These are phyloP conservation scores for Metschnikowia kofuensis DNA, from an alignment of 805 yeast genomes.

Conservation along the genomic window DNA sequence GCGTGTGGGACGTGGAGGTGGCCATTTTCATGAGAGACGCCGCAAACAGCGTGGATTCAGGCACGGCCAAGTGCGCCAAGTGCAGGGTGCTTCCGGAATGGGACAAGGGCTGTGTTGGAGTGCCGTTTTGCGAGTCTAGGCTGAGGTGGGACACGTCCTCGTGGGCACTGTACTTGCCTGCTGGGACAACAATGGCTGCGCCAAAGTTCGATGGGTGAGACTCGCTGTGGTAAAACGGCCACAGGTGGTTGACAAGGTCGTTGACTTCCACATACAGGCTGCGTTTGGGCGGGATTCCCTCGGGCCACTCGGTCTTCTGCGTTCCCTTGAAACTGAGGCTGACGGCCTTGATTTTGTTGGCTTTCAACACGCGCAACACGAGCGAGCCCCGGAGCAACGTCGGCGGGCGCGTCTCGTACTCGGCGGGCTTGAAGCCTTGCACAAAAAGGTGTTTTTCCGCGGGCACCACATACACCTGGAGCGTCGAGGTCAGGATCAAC, in stretches of 20 bases:
- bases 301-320: slow-evolving; percentile 92
- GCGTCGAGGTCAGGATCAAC: slow-evolving; percentile 55
- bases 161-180: neutral
- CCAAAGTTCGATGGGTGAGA: slow-evolving; percentile 36
- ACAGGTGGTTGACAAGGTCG: slow-evolving; percentile 71
- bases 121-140: slow-evolving; percentile 18
- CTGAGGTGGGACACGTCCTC: slow-evolving; percentile 37
- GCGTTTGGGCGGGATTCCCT: slow-evolving; percentile 92
- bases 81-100: neutral
- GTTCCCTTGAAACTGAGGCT: slow-evolving; percentile 61
- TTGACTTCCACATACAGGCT: slow-evolving; percentile 61
- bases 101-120: neutral
- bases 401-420: slow-evolving; percentile 66
- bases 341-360: slow-evolving; percentile 66
- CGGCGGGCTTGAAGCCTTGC: slow-evolving; percentile 74
- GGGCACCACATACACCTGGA: slow-evolving; percentile 68
- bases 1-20: slow-evolving; percentile 20
- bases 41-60: slow-evolving; percentile 14
- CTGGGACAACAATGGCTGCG: slow-evolving; percentile 41
- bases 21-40: slow-evolving; percentile 26
- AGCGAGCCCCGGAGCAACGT: slow-evolving; percentile 79
- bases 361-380: slow-evolving; percentile 64
- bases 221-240: slow-evolving; percentile 72
- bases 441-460: slow-evolving; percentile 80
- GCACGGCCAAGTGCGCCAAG: neutral